Evolutionary conservation across 768 basidiomycete species (phyloP).

Genomic region (Suillus discolor): DNA sequence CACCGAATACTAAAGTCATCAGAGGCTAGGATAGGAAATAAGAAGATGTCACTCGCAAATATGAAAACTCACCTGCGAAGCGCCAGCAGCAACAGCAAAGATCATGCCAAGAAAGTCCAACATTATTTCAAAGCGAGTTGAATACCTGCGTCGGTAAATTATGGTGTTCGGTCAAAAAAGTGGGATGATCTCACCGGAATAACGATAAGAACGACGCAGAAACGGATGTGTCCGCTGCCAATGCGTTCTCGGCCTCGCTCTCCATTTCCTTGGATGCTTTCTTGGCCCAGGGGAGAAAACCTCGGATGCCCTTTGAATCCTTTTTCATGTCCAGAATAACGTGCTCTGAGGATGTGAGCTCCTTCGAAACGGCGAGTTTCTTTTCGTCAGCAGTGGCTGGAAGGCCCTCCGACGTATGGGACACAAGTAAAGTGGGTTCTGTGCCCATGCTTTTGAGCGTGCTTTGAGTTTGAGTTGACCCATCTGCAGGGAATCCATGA

Average conservation of each 20-base stretch:
- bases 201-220: conserved; percentile 46
- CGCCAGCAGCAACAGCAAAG: conserved; percentile 73
- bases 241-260: conserved; percentile 10
- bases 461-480: no score
- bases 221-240: conserved; percentile 32
- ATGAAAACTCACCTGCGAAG: conserved; percentile 63
- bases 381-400: conserved; percentile 50
- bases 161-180: background rate
- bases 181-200: conserved; percentile 46
- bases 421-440: background rate
- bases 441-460: background rate
- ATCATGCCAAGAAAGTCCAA: conserved; percentile 73
- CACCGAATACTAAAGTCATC: conserved; percentile 54
- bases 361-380: conserved; percentile 26
- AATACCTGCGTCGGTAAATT: conserved; percentile 53
- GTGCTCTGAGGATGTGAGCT: background rate
- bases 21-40: conserved; percentile 26
- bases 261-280: conserved; percentile 23
- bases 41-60: background rate
- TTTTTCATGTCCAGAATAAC: background rate
- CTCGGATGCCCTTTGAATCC: conserved; percentile 27
- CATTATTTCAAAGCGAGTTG: conserved; percentile 68
- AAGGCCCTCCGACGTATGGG: conserved; percentile 38
- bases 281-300: conserved; percentile 44
- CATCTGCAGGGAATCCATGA: background rate